Evolutionary conservation across 129 eudicot genomes (phyloP), one percentile per base, ranked within the genome.

Genomic region (Artemisia tridentata): DNA sequence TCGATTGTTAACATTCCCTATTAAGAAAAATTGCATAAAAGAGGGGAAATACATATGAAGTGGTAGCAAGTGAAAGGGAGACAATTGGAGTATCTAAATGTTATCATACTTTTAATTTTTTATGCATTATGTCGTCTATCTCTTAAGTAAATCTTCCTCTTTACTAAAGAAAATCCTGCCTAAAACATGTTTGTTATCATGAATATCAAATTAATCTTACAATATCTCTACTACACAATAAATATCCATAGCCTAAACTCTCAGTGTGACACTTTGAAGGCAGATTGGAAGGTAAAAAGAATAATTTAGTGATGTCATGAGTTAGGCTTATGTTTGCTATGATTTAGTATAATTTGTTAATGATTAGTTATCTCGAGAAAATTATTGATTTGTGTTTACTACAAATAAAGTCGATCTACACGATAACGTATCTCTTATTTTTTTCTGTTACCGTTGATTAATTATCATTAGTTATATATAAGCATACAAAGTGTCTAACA

Each of bases 371-470:
- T 57, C 14, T 58, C 7, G 41, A 21, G 6, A 47, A 47, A 48
- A 12, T 53, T 67, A 51, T 75, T 75, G 62, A 67, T 75, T 67
- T n/a, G 61, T 46, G 18, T 49, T 66, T 75, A 25, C 43, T 66
- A 58, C 79, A 72, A 68, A 62, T 67, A 49, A 72, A 76, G 75
- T 72, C 47, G 31, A 27, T 45, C 3, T 25, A 17, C 43, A 34
- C 7, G 9, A 1, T 5, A 34, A 3, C 29, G 29, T 34, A 34
- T 34, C 43, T 34, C 7, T 34, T 34, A 0, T 34, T 25, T 31
- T 31, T 55, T 0, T 55, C 27, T 49, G 63, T 60, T 65, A 51
- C 46, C 5, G 58, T 56, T 45, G 29, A 65, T 55, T 55, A n/a
- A 29, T 66, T 21, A 68, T 43, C 45, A 58, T n/a, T 53, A 21